phyloP scores from a whole-genome alignment of 2,329 filamentous ascomycete genomes.

The Pseudodiploospora longispora region DNA sequence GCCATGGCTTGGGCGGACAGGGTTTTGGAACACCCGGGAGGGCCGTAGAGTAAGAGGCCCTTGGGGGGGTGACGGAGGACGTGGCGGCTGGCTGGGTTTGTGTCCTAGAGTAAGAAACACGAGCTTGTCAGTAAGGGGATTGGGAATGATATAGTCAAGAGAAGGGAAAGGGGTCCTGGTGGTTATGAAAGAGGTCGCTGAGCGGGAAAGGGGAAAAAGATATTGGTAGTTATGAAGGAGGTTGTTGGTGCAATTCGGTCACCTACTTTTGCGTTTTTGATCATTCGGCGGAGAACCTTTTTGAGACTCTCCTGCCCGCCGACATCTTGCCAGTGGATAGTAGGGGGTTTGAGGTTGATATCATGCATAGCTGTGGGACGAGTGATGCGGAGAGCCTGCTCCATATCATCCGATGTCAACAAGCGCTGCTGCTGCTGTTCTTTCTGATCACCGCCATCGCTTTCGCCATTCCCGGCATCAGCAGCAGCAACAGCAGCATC shows the following conservation, averaged over 20 bases:
- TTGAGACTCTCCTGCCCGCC: slow-evolving; percentile 78
- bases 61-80: slow-evolving; percentile 56
- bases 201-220: not conserved
- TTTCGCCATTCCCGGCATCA: not conserved
- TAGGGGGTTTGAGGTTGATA: slow-evolving; percentile 80
- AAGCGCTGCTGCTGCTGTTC: slow-evolving; percentile 16
- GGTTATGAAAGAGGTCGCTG: no score
- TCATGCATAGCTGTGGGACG: slow-evolving; percentile 81
- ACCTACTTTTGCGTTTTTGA: slow-evolving; percentile 31
- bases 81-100: slow-evolving; percentile 22
- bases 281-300: slow-evolving; percentile 44
- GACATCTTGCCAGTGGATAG: slow-evolving; percentile 79
- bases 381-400: slow-evolving; percentile 58
- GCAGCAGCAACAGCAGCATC: slow-evolving; percentile 2
- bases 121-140: slow-evolving; percentile 5
- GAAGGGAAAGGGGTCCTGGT: not conserved
- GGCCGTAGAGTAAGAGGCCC: slow-evolving; percentile 82
- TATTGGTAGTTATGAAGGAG: not conserved
- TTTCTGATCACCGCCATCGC: slow-evolving; percentile 4
- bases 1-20: slow-evolving; percentile 85
- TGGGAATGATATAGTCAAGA: not conserved
- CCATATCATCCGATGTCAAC: slow-evolving; percentile 44
- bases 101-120: slow-evolving; percentile 12
- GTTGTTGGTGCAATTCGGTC: not conserved
- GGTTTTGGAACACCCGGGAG: slow-evolving; percentile 91